A percentile compares a stretch with the other conserved stretches of the same genome.
phyloP scores from a whole-genome alignment of 2,329 filamentous ascomycete genomes.

The Cordyceps javanica region DNA sequence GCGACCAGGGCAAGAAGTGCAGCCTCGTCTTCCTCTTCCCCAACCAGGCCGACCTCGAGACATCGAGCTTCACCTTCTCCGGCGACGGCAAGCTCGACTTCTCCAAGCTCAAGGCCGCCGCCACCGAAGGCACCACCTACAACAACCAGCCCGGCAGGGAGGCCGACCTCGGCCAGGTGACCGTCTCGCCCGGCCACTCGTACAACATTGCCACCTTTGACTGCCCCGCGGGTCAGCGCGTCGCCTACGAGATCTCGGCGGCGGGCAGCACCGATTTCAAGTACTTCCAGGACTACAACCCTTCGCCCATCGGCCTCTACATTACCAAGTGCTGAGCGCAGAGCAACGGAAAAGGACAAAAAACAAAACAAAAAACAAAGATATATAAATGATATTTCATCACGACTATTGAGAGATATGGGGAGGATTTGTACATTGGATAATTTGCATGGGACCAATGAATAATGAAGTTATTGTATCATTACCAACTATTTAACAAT shows the following conservation, averaged over 20 bases:
- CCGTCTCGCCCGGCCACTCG: slow-evolving; percentile 46
- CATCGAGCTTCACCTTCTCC: slow-evolving; percentile 44
- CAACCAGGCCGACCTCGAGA: slow-evolving; percentile 46
- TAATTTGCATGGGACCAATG: slow-evolving; percentile 1
- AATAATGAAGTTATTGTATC: slow-evolving; percentile 4
- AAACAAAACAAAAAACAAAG: slow-evolving; percentile 7
- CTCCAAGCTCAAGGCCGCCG: slow-evolving; percentile 39
- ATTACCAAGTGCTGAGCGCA: slow-evolving; percentile 27
- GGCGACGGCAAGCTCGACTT: slow-evolving; percentile 49
- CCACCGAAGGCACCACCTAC: slow-evolving; percentile 44
- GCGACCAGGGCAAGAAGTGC: slow-evolving; percentile 52
- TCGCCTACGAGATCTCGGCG: slow-evolving; percentile 45
- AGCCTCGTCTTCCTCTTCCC: slow-evolving; percentile 62
- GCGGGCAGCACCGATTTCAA: slow-evolving; percentile 44
- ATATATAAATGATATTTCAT: background rate
- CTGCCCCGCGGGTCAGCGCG: slow-evolving; percentile 46
- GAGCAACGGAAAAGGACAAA: background rate
- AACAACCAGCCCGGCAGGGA: slow-evolving; percentile 42
- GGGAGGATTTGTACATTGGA: background rate
- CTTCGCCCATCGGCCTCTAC: slow-evolving; percentile 35
- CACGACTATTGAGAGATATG: background rate
- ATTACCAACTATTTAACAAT: slow-evolving; percentile 12
- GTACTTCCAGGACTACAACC: slow-evolving; percentile 61
- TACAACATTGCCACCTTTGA: slow-evolving; percentile 47
- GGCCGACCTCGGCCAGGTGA: slow-evolving; percentile 36